Evolutionary conservation across 371 early-diverging fungal species (phyloP).

Genomic region (Apophysomyces ossiformis): DNA sequence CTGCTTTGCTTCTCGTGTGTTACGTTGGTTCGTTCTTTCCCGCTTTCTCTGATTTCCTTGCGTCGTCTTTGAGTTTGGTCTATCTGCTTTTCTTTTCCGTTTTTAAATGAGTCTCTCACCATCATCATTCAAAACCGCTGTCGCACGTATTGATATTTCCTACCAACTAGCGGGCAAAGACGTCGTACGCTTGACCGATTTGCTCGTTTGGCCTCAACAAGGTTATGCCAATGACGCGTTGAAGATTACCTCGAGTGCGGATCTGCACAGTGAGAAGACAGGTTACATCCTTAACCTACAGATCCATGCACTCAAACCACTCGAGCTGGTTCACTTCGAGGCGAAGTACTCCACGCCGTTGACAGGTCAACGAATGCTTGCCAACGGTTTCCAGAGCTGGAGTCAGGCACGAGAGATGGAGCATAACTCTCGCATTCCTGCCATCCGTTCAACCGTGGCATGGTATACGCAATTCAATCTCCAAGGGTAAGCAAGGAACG

Average conservation of each 20-base stretch:
- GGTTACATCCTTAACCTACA: conserved; percentile 16
- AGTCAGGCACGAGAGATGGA: conserved; percentile 50
- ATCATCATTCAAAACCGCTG: conserved; percentile 20
- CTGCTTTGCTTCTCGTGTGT: too few relatives aligned
- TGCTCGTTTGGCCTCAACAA: conserved; percentile 18
- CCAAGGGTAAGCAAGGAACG: conserved; percentile 44
- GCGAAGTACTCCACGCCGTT: conserved; percentile 34
- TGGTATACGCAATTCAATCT: conserved; percentile 50
- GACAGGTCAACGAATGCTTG: conserved; percentile 46
- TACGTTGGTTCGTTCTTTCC: too few relatives aligned
- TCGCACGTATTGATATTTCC: conserved; percentile 26
- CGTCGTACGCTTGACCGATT: conserved; percentile 20
- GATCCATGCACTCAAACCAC: conserved; percentile 28
- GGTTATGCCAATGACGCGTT: conserved; percentile 28
- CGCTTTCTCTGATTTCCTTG: neutral
- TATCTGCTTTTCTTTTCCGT: conserved; percentile 2
- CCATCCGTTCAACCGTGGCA: conserved; percentile 43
- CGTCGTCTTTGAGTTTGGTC: too few relatives aligned
- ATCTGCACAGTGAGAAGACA: conserved; percentile 23
- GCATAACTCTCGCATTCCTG: conserved; percentile 32
- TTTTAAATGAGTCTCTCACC: conserved; percentile 25
- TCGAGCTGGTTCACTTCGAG: conserved; percentile 39
- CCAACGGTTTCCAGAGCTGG: conserved; percentile 68
- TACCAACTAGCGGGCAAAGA: conserved; percentile 26
- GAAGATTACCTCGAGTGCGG: conserved; percentile 18